phyloP scores from a whole-genome alignment of 1,139 yeast species.

The Pichia sp. region DNA sequence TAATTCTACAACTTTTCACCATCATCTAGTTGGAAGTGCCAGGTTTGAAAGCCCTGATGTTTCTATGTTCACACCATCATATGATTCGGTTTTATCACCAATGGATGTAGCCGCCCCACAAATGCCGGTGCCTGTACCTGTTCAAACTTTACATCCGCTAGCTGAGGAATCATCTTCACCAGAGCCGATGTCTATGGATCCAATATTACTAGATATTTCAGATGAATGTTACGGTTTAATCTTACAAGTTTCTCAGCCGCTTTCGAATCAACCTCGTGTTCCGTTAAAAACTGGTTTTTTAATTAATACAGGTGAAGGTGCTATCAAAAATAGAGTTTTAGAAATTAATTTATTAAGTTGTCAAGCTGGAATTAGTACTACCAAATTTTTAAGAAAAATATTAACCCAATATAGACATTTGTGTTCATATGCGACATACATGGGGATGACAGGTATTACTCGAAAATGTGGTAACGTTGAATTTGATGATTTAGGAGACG shows the following conservation, averaged over 20 bases:
- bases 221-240: slow-evolving; percentile 60
- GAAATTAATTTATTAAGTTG: slow-evolving; percentile 68
- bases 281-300: slow-evolving; percentile 71
- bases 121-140: slow-evolving; percentile 9
- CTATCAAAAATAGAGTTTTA: slow-evolving; percentile 29
- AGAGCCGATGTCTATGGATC: slow-evolving; percentile 30
- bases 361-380: slow-evolving; percentile 53
- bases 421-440: slow-evolving; percentile 41
- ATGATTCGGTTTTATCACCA: slow-evolving; percentile 29
- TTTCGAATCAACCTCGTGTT: slow-evolving; percentile 62
- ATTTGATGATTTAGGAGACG: slow-evolving; percentile 30
- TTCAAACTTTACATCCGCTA: slow-evolving; percentile 14
- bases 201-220: slow-evolving; percentile 40
- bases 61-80: slow-evolving; percentile 23
- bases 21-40: slow-evolving; percentile 11
- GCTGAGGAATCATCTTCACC: slow-evolving; percentile 9
- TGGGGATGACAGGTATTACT: slow-evolving; percentile 31
- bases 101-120: slow-evolving; percentile 19
- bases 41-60: slow-evolving; percentile 19
- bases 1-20: slow-evolving; percentile 3
- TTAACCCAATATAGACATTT: slow-evolving; percentile 60
- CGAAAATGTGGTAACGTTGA: slow-evolving; percentile 27
- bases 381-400: slow-evolving; percentile 51
- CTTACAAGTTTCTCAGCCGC: slow-evolving; percentile 54
- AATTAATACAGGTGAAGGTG: slow-evolving; percentile 34